Percentiles rank a stretch among this genome's conserved stretches.
Evolutionary conservation across 1,284 basidiomycete genomes (phyloP).

Genomic region (Apiotrichum siamense): DNA sequence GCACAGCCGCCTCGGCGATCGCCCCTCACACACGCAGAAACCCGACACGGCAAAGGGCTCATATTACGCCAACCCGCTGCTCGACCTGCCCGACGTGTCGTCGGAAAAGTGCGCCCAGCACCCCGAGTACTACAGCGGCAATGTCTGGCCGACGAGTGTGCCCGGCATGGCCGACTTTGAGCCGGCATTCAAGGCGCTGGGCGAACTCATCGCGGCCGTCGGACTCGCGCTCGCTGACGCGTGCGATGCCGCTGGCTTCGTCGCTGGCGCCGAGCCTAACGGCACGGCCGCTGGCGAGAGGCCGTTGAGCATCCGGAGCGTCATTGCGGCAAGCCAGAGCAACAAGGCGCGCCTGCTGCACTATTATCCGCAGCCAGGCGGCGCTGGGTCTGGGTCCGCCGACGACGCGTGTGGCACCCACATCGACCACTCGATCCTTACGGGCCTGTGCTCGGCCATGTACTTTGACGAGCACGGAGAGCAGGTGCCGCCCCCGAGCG

Average conservation of each 20-base stretch:
- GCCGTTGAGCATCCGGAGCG: constrained; percentile 28
- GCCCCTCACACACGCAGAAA: constrained; percentile 21
- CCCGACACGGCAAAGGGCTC: constrained; percentile 77
- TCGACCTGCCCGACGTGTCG: constrained; percentile 60
- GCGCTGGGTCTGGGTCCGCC: constrained; percentile 56
- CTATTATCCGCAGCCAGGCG: constrained; percentile 66
- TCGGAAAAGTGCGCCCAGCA: constrained; percentile 54
- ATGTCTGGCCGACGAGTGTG: constrained; percentile 61
- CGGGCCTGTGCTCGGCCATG: constrained; percentile 79
- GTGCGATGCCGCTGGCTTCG: constrained; percentile 55
- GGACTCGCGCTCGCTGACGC: constrained; percentile 72
- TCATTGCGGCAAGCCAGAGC: constrained; percentile 41
- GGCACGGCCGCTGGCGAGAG: too few relatives aligned
- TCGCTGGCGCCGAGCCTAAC: background rate
- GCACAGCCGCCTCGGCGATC: background rate
- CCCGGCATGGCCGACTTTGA: constrained; percentile 63
- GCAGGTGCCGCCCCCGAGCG: constrained; percentile 44
- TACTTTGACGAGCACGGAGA: constrained; percentile 55
- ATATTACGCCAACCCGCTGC: constrained; percentile 81
- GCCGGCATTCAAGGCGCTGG: constrained; percentile 69
- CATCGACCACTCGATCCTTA: constrained; percentile 74
- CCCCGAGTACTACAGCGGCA: constrained; percentile 55
- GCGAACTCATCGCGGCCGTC: constrained; percentile 68
- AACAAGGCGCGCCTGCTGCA: constrained; percentile 72
- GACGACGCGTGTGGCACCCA: constrained; percentile 63